phyloP scores from a whole-genome alignment of 208 protist genomes.

The Crithidia acanthocephali region DNA sequence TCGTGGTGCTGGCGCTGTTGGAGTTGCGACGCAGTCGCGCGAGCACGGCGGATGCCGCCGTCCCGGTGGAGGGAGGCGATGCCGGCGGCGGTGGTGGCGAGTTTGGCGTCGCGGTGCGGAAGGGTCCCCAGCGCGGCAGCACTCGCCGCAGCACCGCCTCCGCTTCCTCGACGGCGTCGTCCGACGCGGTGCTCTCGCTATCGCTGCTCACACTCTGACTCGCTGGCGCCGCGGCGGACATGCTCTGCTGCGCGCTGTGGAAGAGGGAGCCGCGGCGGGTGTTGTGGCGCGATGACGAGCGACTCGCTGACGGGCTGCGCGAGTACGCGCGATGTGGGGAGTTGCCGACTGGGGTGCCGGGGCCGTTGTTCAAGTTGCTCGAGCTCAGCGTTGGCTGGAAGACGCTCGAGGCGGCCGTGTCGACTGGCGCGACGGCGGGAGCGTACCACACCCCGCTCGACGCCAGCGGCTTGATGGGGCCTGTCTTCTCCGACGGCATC shows the following conservation, averaged over 20 bases:
- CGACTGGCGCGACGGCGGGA: background rate
- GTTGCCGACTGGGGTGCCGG: slow-evolving; percentile 4
- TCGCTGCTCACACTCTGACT: slow-evolving; percentile 31
- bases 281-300: slow-evolving; percentile 25
- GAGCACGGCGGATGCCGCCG: background rate
- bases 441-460: slow-evolving; percentile 23
- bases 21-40: slow-evolving; percentile 3
- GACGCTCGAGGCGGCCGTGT: background rate
- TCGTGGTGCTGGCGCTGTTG: slow-evolving; percentile 9
- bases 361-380: slow-evolving; percentile 17
- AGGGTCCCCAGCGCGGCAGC: slow-evolving; percentile 35
- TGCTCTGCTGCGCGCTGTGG: slow-evolving; percentile 14
- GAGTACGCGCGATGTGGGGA: slow-evolving; percentile 26
- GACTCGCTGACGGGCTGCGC: slow-evolving; percentile 24
- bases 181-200: slow-evolving; percentile 33
- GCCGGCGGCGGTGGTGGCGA: background rate
- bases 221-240: slow-evolving; percentile 8
- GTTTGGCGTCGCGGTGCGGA: slow-evolving; percentile 2
- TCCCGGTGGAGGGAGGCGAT: background rate
- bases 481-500: slow-evolving; percentile 38
- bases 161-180: slow-evolving; percentile 30
- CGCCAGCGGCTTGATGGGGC: slow-evolving; percentile 25
- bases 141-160: slow-evolving; percentile 17
- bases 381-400: slow-evolving; percentile 6
- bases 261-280: slow-evolving; percentile 26